Percentiles rank a stretch among this genome's conserved stretches.
Conservation (phyloP, 768 basidiomycete genomes). For the Ramaria sp. region DNA sequence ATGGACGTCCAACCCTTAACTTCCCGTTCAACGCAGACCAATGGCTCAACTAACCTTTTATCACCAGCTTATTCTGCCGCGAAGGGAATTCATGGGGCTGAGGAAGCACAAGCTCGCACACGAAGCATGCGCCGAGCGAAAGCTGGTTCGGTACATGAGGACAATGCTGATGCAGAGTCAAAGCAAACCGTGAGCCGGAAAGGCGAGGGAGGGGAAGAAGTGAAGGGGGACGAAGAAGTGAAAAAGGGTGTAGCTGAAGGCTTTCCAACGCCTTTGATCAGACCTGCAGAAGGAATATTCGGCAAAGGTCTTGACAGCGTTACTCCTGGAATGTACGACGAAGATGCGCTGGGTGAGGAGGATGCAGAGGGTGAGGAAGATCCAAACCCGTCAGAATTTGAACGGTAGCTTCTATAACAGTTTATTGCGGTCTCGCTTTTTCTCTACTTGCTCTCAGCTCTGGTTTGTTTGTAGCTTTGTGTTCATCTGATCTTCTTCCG, state of each 20-base stretch:
- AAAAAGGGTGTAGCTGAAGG: background rate
- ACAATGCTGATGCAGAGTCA: background rate
- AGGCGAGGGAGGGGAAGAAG: background rate
- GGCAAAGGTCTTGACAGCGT: background rate
- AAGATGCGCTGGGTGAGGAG: constrained; percentile 14
- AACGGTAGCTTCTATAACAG: background rate
- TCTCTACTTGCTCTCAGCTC: constrained; percentile 2
- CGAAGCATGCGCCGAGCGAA: background rate
- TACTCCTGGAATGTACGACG: constrained; percentile 2
- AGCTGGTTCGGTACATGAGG: background rate
- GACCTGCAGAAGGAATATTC: background rate
- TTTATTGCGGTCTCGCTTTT: background rate
- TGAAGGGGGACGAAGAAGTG: background rate
- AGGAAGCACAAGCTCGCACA: background rate
- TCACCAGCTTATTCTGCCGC: background rate
- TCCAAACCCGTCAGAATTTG: constrained; percentile 7
- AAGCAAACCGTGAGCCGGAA: background rate
- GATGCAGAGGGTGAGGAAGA: constrained; percentile 19
- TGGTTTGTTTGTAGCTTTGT: background rate
- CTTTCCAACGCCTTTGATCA: background rate
- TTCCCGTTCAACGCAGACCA: background rate
- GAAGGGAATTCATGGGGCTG: background rate
- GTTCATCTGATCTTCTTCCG: background rate
- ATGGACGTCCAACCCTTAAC: background rate
- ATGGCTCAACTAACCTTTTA: background rate